Conservation (phyloP, 306 rosid species). For the Arachis hypogaea region DNA sequence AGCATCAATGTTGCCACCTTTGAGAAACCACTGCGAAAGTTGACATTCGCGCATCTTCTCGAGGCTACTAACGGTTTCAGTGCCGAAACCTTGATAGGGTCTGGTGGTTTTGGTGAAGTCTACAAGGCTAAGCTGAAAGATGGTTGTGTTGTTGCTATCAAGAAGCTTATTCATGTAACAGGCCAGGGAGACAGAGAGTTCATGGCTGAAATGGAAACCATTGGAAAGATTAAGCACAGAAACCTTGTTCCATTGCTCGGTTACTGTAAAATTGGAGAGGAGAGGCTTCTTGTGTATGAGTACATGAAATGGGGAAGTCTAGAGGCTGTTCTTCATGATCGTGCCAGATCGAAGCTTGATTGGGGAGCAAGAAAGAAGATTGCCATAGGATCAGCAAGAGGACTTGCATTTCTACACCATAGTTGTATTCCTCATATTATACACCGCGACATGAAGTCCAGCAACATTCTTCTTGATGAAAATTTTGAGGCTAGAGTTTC, state of each 20-base stretch:
- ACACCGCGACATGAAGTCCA: conserved; percentile 87
- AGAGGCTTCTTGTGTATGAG: conserved; percentile 88
- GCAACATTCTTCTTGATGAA: conserved; percentile 84
- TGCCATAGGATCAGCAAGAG: conserved; percentile 81
- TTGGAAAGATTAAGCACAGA: conserved; percentile 81
- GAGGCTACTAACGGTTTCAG: conserved; percentile 88
- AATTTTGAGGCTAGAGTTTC: conserved; percentile 82
- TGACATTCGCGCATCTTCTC: conserved; percentile 73
- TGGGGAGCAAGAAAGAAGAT: conserved; percentile 77
- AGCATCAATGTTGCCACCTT: conserved; percentile 78
- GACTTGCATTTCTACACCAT: conserved; percentile 88
- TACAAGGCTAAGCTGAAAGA: conserved; percentile 74
- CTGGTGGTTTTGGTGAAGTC: conserved; percentile 89
- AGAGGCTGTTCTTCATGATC: conserved; percentile 74
- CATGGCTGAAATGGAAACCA: conserved; percentile 91
- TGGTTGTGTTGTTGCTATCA: conserved; percentile 74
- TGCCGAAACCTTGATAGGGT: conserved; percentile 72
- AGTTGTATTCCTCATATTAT: conserved; percentile 84
- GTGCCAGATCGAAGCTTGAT: conserved; percentile 52
- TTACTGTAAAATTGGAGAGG: conserved; percentile 81
- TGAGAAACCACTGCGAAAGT: conserved; percentile 72
- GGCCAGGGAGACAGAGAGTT: conserved; percentile 89
- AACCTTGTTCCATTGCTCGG: conserved; percentile 78
- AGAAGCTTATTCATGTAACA: conserved; percentile 76
- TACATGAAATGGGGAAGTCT: conserved; percentile 87